Conservation (phyloP, 805 yeast species). For the Candida easanensis region DNA sequence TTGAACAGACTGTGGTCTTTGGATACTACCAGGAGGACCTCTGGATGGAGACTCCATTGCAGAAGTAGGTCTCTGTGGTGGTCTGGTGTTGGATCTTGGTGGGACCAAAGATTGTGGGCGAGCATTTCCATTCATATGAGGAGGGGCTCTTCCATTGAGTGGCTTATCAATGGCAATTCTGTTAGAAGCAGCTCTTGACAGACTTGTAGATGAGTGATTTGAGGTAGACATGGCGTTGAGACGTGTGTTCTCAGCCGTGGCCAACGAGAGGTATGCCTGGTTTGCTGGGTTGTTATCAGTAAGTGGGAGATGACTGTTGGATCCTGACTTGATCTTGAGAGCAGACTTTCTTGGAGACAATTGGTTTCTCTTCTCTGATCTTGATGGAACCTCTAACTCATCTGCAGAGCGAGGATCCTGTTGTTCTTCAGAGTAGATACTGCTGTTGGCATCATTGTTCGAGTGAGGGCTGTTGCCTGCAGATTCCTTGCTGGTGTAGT, state of each 20-base stretch:
- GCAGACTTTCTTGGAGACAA: conserved; percentile 45
- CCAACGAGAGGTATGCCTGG: conserved; percentile 60
- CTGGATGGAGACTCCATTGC: conserved; percentile 8
- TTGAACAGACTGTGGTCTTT: conserved; percentile 15
- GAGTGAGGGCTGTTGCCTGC: conserved; percentile 4
- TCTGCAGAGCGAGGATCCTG: neutral
- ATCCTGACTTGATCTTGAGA: conserved; percentile 30
- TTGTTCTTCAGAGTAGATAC: conserved; percentile 13
- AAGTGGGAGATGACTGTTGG: conserved; percentile 21
- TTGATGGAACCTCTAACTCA: conserved; percentile 30
- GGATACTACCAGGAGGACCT: neutral
- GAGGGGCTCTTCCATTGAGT: conserved; percentile 4
- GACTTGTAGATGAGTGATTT: conserved; percentile 17
- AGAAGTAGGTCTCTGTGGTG: conserved; percentile 6
- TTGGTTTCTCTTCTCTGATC: conserved; percentile 30
- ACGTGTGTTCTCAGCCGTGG: conserved; percentile 80
- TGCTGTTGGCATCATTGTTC: conserved; percentile 8
- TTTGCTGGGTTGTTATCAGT: conserved; percentile 43
- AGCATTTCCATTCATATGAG: neutral
- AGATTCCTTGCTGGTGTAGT: conserved; percentile 12
- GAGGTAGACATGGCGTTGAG: conserved; percentile 55
- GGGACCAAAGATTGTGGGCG: neutral
- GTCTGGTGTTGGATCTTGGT: conserved; percentile 2
- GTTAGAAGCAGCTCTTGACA: conserved; percentile 29
- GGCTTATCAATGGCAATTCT: conserved; percentile 14